Conservation (phyloP, 163 green algal genomes). For the Chlamydomonas reinhardtii region DNA sequence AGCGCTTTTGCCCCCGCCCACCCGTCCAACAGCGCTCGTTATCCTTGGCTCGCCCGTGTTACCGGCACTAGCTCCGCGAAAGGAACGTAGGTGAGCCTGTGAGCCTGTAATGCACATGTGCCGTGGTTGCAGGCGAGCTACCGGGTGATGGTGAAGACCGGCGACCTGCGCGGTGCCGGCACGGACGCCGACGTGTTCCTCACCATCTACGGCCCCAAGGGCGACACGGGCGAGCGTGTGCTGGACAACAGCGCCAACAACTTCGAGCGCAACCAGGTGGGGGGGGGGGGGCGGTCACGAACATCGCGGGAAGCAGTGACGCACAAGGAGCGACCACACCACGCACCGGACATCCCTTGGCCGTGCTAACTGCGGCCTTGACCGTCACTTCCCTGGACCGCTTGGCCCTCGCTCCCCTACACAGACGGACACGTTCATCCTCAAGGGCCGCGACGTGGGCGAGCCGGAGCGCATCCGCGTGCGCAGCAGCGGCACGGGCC, state of each 20-base stretch:
- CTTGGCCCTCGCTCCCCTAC: too few relatives aligned
- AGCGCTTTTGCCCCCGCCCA: too few relatives aligned
- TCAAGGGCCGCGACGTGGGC: constrained; percentile 59
- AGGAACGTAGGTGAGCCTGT: too few relatives aligned
- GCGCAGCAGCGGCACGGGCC: constrained; percentile 45
- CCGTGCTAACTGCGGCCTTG: too few relatives aligned
- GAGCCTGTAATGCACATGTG: too few relatives aligned
- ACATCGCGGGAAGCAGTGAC: too few relatives aligned
- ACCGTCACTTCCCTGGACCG: too few relatives aligned
- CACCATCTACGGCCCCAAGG: constrained; percentile 62
- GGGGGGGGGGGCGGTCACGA: too few relatives aligned
- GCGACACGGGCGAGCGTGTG: constrained; percentile 53
- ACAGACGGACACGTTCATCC: constrained; percentile 61
- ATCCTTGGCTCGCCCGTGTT: too few relatives aligned
- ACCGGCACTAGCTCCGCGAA: too few relatives aligned
- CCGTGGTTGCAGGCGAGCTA: constrained; percentile 41
- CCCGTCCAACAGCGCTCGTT: too few relatives aligned
- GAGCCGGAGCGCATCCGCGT: constrained; percentile 59
- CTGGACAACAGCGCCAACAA: constrained; percentile 64
- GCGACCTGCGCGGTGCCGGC: constrained; percentile 68
- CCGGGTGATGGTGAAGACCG: constrained; percentile 68
- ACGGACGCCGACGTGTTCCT: constrained; percentile 77
- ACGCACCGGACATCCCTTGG: neutral
- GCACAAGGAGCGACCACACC: too few relatives aligned
- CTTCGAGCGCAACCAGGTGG: constrained; percentile 70